Conservation (phyloP, 495 filamentous ascomycete genomes). For the Cryomyces antarcticus region DNA sequence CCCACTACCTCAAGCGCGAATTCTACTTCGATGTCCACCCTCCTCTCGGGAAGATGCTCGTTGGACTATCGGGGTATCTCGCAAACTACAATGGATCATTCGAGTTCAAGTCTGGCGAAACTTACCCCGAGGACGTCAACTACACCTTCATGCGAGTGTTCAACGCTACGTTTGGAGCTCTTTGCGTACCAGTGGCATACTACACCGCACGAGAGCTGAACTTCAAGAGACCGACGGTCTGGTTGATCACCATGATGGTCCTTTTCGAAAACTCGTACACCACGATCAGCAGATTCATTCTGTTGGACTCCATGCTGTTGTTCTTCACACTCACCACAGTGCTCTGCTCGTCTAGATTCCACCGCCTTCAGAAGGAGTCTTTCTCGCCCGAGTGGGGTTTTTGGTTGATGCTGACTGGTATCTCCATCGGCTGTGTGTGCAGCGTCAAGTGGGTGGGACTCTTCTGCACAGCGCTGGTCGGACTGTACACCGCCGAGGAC, state of each 20-base stretch:
- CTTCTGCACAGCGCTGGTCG: conserved; percentile 85
- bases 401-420: conserved; percentile 78
- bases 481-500: conserved; percentile 89
- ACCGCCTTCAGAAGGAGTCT: conserved; percentile 58
- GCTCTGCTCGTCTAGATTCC: conserved; percentile 91
- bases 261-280: conserved; percentile 97
- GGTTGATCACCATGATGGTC: conserved; percentile 91
- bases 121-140: conserved; percentile 79
- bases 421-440: conserved; percentile 92
- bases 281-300: conserved; percentile 92
- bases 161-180: conserved; percentile 83
- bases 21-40: conserved; percentile 99
- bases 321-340: conserved; percentile 95
- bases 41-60: conserved; percentile 92
- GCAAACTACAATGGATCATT: conserved; percentile 98
- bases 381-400: conserved; percentile 80
- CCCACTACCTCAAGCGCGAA: conserved; percentile 94
- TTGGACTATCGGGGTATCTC: conserved; percentile 84
- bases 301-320: conserved; percentile 92
- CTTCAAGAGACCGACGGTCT: conserved; percentile 67
- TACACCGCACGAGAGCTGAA: conserved; percentile 82
- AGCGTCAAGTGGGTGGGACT: conserved; percentile 97
- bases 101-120: conserved; percentile 97
- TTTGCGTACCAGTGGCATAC: conserved; percentile 87
- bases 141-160: conserved; percentile 98